Conservation (phyloP, 2,329 filamentous ascomycete genomes). For the Aspergillus pseudonomiae region DNA sequence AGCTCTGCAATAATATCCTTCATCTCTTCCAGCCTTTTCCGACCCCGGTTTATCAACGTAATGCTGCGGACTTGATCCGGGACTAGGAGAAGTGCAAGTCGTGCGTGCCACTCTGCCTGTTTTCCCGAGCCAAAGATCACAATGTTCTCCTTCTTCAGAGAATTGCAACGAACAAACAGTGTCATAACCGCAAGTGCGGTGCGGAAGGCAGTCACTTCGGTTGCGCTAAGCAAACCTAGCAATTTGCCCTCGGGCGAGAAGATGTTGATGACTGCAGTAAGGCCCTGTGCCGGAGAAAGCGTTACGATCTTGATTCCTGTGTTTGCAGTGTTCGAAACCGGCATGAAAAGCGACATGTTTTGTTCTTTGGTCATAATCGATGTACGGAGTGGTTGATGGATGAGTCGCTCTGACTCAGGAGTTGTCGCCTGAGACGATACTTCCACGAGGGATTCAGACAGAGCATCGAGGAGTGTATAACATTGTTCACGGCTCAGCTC, state of each 20-base stretch:
- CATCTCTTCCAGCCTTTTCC: constrained; percentile 60
- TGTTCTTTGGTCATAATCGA: constrained; percentile 42
- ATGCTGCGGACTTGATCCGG: constrained; percentile 58
- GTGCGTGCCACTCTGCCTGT: constrained; percentile 55
- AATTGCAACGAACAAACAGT: constrained; percentile 56
- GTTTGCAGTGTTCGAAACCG: constrained; percentile 64
- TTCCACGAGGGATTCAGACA: constrained; percentile 38
- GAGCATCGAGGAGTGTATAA: constrained; percentile 37
- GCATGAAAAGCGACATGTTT: constrained; percentile 72
- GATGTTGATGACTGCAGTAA: constrained; percentile 70
- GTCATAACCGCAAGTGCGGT: constrained; percentile 74
- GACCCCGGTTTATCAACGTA: constrained; percentile 73
- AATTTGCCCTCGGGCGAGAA: constrained; percentile 65
- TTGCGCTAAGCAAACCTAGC: constrained; percentile 71
- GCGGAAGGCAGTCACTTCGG: constrained; percentile 76
- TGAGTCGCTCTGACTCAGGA: constrained; percentile 28
- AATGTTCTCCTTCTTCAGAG: constrained; percentile 36
- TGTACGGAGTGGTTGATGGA: constrained; percentile 50
- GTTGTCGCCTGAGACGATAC: constrained; percentile 35
- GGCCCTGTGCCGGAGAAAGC: constrained; percentile 41
- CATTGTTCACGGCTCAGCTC: constrained; percentile 36
- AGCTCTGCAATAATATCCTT: constrained; percentile 35
- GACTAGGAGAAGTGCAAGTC: constrained; percentile 54
- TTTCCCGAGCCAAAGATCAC: constrained; percentile 54
- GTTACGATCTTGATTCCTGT: constrained; percentile 76